Evolutionary conservation across 768 basidiomycete genomes (phyloP).

Genomic region (Phaffia australis): DNA sequence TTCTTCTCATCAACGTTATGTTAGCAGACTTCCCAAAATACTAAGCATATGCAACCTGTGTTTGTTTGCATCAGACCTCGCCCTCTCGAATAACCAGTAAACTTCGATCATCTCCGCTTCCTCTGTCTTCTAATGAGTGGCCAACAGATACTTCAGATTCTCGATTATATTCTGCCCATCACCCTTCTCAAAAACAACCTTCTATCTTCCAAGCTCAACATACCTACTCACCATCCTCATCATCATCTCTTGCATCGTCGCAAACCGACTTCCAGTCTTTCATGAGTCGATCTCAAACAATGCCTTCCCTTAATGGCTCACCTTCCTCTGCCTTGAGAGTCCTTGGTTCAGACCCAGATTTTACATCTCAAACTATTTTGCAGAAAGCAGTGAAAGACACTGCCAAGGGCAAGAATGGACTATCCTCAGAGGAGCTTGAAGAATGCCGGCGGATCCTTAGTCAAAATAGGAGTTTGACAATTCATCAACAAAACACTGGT

Average conservation of each 20-base stretch:
- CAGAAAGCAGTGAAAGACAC: neutral
- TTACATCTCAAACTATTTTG: neutral
- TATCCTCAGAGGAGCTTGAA: neutral
- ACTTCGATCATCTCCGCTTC: neutral
- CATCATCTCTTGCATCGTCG: neutral
- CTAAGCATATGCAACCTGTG: too few species aligned
- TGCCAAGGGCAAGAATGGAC: too few species aligned
- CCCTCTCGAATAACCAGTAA: neutral
- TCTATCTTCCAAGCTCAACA: neutral
- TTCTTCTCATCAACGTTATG: too few species aligned
- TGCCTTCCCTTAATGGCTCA: neutral
- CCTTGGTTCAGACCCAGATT: neutral
- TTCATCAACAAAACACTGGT: neutral
- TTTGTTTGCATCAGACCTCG: too few species aligned
- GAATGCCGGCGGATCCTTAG: neutral
- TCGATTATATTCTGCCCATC: constrained; percentile 12
- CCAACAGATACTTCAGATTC: neutral
- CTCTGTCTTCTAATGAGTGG: neutral
- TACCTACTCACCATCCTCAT: too few species aligned
- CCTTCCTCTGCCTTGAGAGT: too few species aligned
- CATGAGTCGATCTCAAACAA: constrained; percentile 4
- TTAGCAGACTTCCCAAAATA: too few species aligned
- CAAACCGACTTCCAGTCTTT: constrained; percentile 7
- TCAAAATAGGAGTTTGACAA: neutral
- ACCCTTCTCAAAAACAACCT: constrained; percentile 18